Evolutionary conservation across 495 filamentous ascomycete genomes (phyloP).

Genomic region (Hypoxylon fragiforme): DNA sequence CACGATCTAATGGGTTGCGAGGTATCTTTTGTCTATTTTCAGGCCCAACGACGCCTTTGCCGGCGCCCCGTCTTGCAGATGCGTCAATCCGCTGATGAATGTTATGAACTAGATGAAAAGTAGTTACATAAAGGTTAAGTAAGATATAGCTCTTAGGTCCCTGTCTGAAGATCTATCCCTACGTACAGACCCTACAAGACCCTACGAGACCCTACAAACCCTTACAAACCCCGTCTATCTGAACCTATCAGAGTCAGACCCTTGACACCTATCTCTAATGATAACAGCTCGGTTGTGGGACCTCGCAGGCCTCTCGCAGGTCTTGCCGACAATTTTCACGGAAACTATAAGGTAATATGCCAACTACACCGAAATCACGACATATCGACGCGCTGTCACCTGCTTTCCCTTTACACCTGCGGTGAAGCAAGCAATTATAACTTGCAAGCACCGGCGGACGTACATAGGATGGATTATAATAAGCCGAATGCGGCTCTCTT

Average conservation of each 20-base stretch:
- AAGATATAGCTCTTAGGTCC: slow-evolving; percentile 20
- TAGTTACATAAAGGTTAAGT: slow-evolving; percentile 36
- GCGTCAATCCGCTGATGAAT: slow-evolving; percentile 32
- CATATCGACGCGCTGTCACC: slow-evolving; percentile 9
- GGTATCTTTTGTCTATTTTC: slow-evolving; percentile 27
- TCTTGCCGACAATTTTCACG: slow-evolving; percentile 7
- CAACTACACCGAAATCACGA: slow-evolving; percentile 5
- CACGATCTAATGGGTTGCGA: slow-evolving; percentile 31
- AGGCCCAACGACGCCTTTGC: slow-evolving; percentile 17
- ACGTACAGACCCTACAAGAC: slow-evolving; percentile 5
- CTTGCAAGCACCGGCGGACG: background rate
- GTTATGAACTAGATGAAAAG: slow-evolving; percentile 17
- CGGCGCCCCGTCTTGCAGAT: slow-evolving; percentile 20
- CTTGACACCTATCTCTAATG: background rate
- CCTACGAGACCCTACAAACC: too few species aligned
- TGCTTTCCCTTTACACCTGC: background rate
- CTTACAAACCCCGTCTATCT: background rate
- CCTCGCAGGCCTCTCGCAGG: background rate
- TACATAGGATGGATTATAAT: background rate
- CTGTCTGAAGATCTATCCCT: slow-evolving; percentile 8
- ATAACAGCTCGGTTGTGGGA: slow-evolving; percentile 2
- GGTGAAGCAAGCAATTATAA: background rate
- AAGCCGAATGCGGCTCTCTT: background rate
- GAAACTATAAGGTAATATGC: slow-evolving; percentile 8
- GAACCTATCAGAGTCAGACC: slow-evolving; percentile 14